These are phyloP conservation scores for Pseudogymnoascus verrucosus DNA, from an alignment of 2,329 filamentous ascomycete species.

Conservation along the genomic window DNA sequence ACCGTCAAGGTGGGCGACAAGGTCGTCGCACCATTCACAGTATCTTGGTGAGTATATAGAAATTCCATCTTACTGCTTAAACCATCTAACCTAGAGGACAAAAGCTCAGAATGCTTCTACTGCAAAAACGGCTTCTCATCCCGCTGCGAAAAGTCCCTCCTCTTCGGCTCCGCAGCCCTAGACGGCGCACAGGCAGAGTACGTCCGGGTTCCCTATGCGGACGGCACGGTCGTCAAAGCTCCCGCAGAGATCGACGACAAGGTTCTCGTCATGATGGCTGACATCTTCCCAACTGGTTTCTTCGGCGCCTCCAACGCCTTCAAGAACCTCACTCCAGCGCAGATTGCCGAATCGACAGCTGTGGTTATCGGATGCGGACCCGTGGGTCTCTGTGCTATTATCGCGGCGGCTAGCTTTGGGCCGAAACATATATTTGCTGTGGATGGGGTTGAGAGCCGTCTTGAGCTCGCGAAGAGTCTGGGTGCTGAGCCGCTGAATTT, in stretches of 20 bases:
- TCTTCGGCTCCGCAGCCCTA: slow-evolving; percentile 63
- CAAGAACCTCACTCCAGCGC: slow-evolving; percentile 47
- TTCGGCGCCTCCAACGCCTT: slow-evolving; percentile 77
- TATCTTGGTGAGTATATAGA: slow-evolving; percentile 66
- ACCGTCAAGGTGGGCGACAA: slow-evolving; percentile 66
- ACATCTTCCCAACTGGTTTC: slow-evolving; percentile 84
- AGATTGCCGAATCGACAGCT: slow-evolving; percentile 59
- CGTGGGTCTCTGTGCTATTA: slow-evolving; percentile 75
- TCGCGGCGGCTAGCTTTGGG: slow-evolving; percentile 66
- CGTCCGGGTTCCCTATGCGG: slow-evolving; percentile 71
- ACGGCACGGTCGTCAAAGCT: slow-evolving; percentile 70
- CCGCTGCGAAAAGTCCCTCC: slow-evolving; percentile 59
- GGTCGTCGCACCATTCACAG: slow-evolving; percentile 77
- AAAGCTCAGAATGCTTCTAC: slow-evolving; percentile 69
- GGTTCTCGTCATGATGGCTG: slow-evolving; percentile 77
- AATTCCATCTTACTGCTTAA: too few relatives aligned
- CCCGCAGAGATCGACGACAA: slow-evolving; percentile 64
- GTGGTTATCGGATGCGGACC: slow-evolving; percentile 81
- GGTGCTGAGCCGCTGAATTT: slow-evolving; percentile 84
- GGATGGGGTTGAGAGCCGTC: slow-evolving; percentile 66
- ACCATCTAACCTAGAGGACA: background rate
- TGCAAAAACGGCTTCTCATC: slow-evolving; percentile 70
- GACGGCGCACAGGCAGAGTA: slow-evolving; percentile 80
- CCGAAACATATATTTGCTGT: slow-evolving; percentile 72
- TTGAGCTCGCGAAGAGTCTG: slow-evolving; percentile 63